phyloP scores from a whole-genome alignment of 495 filamentous ascomycete genomes.

The Bathelium albidoporum region DNA sequence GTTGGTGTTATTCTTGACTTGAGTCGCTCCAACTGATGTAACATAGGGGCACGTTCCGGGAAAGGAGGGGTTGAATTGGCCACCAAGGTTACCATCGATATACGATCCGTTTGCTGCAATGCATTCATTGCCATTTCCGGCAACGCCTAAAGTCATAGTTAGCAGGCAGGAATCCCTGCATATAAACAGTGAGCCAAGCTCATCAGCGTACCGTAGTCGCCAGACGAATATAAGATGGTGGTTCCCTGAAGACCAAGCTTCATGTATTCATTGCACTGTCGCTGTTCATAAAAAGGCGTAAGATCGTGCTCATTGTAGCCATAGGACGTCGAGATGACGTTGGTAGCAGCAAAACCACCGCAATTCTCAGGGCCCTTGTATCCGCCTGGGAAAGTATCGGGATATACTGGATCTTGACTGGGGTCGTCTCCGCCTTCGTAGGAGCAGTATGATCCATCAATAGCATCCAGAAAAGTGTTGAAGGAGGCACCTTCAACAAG shows the following conservation, averaged over 20 bases:
- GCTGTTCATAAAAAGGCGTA: slow-evolving; percentile 5
- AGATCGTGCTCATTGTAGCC: slow-evolving; percentile 14
- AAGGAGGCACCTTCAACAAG: not conserved
- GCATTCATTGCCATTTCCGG: slow-evolving; percentile 4
- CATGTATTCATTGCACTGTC: slow-evolving; percentile 23
- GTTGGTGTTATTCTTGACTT: slow-evolving; percentile 31
- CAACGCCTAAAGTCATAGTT: not conserved
- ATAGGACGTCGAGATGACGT: slow-evolving; percentile 14
- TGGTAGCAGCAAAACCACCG: slow-evolving; percentile 11
- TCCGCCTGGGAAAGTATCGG: slow-evolving; percentile 9
- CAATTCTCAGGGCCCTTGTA: slow-evolving; percentile 16
- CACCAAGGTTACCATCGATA: not conserved
- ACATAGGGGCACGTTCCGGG: slow-evolving; percentile 41
- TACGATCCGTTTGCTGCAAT: not conserved
- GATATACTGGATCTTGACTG: slow-evolving; percentile 13
- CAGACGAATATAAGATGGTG: slow-evolving; percentile 13
- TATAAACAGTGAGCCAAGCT: too few relatives aligned
- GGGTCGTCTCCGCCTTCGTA: slow-evolving; percentile 11
- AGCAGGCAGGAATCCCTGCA: too few relatives aligned
- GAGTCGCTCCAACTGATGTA: slow-evolving; percentile 41
- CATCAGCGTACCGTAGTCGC: slow-evolving; percentile 18
- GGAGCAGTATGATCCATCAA: slow-evolving; percentile 18
- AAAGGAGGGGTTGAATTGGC: slow-evolving; percentile 35
- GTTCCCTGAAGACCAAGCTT: slow-evolving; percentile 22
- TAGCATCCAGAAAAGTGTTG: slow-evolving; percentile 13